Percentiles rank a stretch among this genome's conserved stretches.
These are phyloP conservation scores for Agapanthus africanus DNA, from an alignment of 106 monocot genomes.

Conservation along the genomic window DNA sequence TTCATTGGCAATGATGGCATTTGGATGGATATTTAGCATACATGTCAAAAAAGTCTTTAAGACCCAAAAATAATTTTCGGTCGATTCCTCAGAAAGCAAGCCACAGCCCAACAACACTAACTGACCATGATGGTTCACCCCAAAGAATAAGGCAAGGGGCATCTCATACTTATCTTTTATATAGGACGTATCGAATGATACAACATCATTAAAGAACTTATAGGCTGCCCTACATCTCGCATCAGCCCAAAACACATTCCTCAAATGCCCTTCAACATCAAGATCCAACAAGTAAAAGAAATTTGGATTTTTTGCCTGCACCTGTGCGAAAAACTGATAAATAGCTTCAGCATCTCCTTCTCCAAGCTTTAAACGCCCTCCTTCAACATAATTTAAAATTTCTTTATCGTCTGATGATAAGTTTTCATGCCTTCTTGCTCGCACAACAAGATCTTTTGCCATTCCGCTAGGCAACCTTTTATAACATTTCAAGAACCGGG, in stretches of 20 bases:
- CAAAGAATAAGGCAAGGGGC: constrained; percentile 41
- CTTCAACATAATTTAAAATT: constrained; percentile 23
- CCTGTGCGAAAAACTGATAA: constrained; percentile 29
- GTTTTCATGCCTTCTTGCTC: constrained; percentile 20
- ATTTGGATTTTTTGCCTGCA: constrained; percentile 39
- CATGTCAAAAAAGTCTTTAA: constrained; percentile 43
- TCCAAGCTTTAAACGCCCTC: constrained; percentile 29
- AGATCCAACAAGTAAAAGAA: constrained; percentile 52
- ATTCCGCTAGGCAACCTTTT: constrained; percentile 28
- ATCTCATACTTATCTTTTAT: constrained; percentile 25
- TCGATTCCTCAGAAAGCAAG: constrained; percentile 36
- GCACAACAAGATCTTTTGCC: constrained; percentile 26
- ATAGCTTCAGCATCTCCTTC: constrained; percentile 35
- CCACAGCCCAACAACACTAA: constrained; percentile 44
- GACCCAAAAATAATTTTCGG: constrained; percentile 42
- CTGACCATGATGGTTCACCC: constrained; percentile 52
- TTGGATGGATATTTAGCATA: constrained; percentile 27
- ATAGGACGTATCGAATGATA: constrained; percentile 39
- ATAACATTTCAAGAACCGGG: constrained; percentile 32
- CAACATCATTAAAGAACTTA: constrained; percentile 39
- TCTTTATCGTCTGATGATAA: constrained; percentile 21
- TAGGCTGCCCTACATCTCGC: constrained; percentile 35
- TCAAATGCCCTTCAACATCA: constrained; percentile 40
- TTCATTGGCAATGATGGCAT: constrained; percentile 36
- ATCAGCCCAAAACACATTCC: constrained; percentile 62